Base-by-base conservation (phyloP, 1,284 basidiomycete genomes). In the Trametes sp. region DNA sequence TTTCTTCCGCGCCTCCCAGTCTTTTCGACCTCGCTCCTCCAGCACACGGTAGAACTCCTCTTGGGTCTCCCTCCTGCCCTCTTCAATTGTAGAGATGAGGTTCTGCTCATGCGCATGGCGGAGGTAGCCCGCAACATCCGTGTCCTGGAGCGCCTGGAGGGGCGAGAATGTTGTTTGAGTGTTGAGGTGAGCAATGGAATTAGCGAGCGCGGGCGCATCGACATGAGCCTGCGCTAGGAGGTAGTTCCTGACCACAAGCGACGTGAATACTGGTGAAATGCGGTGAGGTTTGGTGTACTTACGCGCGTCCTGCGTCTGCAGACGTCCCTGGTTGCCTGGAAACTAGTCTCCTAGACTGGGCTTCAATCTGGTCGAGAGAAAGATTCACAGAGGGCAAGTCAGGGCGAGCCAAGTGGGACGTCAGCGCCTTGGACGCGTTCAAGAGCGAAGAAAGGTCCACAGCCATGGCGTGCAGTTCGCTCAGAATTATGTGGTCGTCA, bases 71-170 rank as follows among this genome's bases (percentile, higher is more conserved):
- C 89, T 86, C 51, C 95, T 82, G 5, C 92, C 92, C 73, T 97
- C 93, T 74, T 98, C 95, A 62, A 98, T 96, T 2, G 94, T 94
- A 4, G 93, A 93, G 64, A 98, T 94, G 61, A 98, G 87, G 66
- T 94, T 94, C 75, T 97, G 95, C 76, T 98, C 95, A 72, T 97
- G 95, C 7, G 93, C 92, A 76, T 96, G 93, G 23, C 93, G 90
- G 33, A 97, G 84, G 75, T 93, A 96, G 35, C 93, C 93, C 36
- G 90, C 87, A 49, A 97, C 90, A 73, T 97, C 95, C 0, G 93
- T 96, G 78, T 97, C 95, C 74, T 93, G 91, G 28, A 97, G 84
- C 8, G 94, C 91, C 72, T 95, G 93, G 14, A 96, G 80, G 0
- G 95, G 94, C 36, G 94, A 89, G 75, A 97, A 97, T 0, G 94